Percentiles rank a stretch among this genome's conserved stretches.
Conservation (phyloP, 768 basidiomycete genomes). For the Gymnopilus junonius region DNA sequence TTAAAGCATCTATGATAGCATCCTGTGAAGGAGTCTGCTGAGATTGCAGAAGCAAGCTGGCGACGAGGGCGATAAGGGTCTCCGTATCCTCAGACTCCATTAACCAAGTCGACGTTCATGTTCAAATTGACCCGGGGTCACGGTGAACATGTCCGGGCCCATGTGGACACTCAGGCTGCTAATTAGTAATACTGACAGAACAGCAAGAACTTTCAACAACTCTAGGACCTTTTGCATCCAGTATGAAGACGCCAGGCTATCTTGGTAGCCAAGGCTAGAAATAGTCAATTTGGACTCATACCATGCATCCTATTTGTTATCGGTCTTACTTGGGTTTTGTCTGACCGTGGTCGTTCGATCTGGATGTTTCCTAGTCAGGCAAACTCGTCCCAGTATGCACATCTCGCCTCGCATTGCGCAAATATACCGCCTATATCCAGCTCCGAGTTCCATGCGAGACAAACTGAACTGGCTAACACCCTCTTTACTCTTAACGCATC, state of each 20-base stretch:
- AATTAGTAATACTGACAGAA: too few relatives aligned
- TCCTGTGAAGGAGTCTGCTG: conserved; percentile 36
- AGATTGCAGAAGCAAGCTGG: conserved; percentile 51
- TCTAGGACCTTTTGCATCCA: not conserved
- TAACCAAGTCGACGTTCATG: not conserved
- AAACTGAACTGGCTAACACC: conserved; percentile 51
- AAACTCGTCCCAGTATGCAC: not conserved
- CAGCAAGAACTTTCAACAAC: not conserved
- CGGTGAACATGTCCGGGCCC: too few relatives aligned
- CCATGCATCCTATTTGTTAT: not conserved
- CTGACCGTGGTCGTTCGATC: not conserved
- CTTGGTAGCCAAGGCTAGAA: not conserved
- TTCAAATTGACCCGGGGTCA: not conserved
- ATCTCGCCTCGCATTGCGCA: conserved; percentile 45
- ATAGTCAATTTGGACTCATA: not conserved
- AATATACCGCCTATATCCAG: conserved; percentile 50
- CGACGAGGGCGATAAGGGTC: conserved; percentile 66
- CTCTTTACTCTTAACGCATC: conserved; percentile 56
- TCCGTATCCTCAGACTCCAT: conserved; percentile 54
- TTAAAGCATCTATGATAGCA: conserved; percentile 61
- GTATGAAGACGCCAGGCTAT: not conserved
- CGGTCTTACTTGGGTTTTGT: not conserved
- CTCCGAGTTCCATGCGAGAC: conserved; percentile 55
- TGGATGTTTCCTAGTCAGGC: not conserved
- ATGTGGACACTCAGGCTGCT: too few relatives aligned